A percentile compares a stretch with the other conserved stretches of the same genome.
Conservation (phyloP, 495 filamentous ascomycete species). For the Penicillium dipodomyicola region DNA sequence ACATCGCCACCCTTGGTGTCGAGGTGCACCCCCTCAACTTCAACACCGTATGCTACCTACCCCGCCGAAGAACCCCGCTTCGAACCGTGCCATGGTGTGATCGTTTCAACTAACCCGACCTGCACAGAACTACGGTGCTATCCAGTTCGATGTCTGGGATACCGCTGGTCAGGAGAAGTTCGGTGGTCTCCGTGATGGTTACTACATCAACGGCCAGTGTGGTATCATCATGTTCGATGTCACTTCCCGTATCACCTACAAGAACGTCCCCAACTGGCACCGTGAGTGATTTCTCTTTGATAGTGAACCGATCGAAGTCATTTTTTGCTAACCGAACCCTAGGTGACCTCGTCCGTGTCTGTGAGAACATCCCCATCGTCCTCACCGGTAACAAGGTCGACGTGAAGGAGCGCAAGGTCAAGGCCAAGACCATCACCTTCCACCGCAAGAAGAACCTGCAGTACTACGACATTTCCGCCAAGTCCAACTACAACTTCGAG, state of each 20-base stretch:
- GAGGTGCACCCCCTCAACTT: conserved; percentile 96
- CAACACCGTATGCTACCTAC: conserved; percentile 83
- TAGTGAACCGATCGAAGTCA: background rate
- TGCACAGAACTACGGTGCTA: conserved; percentile 81
- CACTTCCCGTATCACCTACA: conserved; percentile 99
- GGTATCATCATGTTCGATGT: conserved; percentile 99
- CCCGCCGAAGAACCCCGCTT: conserved; percentile 37
- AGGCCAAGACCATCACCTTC: conserved; percentile 99
- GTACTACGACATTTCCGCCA: conserved; percentile 99
- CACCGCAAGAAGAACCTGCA: conserved; percentile 99
- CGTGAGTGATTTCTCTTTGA: conserved; percentile 62
- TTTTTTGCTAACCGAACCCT: conserved; percentile 14
- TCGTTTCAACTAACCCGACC: conserved; percentile 40
- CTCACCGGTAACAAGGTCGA: conserved; percentile 99
- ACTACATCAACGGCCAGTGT: conserved; percentile 99
- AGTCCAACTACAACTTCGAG: conserved; percentile 99
- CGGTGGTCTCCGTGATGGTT: conserved; percentile 98
- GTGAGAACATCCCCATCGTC: conserved; percentile 99
- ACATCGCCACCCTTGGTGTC: conserved; percentile 98
- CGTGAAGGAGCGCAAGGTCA: conserved; percentile 99
- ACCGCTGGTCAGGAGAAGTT: conserved; percentile 99
- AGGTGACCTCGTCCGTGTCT: conserved; percentile 99
- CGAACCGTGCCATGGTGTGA: conserved; percentile 15
- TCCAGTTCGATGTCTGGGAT: conserved; percentile 99
- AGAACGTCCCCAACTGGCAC: conserved; percentile 99